These are phyloP conservation scores for Syzygium aqueum DNA, from an alignment of 345 rosid genomes.

Conservation along the genomic window DNA sequence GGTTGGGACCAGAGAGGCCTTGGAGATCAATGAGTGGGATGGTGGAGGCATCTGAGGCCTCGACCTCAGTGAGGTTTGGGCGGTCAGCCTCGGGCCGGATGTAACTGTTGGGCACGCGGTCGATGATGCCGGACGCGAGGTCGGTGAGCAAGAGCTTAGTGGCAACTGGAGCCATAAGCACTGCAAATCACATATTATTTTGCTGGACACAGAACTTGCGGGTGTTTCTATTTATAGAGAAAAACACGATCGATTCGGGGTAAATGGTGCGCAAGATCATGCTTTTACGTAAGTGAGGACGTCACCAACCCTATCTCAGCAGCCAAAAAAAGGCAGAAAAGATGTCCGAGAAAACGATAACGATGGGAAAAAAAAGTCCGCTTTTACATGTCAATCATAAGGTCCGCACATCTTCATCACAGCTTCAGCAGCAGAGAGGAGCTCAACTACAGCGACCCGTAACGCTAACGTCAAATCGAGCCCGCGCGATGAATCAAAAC, in stretches of 20 bases:
- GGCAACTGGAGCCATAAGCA: constrained; percentile 1
- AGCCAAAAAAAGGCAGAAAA: not conserved
- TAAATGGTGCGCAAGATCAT: not conserved
- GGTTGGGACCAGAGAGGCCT: constrained; percentile 37
- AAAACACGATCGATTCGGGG: not conserved
- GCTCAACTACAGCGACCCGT: not conserved
- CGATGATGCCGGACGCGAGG: constrained; percentile 20
- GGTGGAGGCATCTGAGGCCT: constrained; percentile 13
- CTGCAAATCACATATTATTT: not conserved
- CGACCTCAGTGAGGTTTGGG: constrained; percentile 40
- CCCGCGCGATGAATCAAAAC: not conserved
- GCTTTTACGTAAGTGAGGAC: not conserved
- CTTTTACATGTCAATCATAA: not conserved
- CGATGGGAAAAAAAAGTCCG: fast-evolving
- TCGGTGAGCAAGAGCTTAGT: constrained; percentile 35
- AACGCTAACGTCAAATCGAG: not conserved
- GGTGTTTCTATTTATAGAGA: not conserved
- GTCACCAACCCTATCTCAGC: not conserved
- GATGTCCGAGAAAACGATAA: not conserved
- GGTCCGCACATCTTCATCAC: not conserved
- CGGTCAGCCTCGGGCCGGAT: constrained; percentile 60
- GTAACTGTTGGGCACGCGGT: constrained; percentile 41
- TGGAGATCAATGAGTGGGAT: constrained; percentile 61
- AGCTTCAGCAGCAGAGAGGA: not conserved
- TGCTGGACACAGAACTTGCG: not conserved